Evolutionary conservation across 805 yeast species (phyloP).

Genomic region (Hanseniaspora pseudoguilliermondii): DNA sequence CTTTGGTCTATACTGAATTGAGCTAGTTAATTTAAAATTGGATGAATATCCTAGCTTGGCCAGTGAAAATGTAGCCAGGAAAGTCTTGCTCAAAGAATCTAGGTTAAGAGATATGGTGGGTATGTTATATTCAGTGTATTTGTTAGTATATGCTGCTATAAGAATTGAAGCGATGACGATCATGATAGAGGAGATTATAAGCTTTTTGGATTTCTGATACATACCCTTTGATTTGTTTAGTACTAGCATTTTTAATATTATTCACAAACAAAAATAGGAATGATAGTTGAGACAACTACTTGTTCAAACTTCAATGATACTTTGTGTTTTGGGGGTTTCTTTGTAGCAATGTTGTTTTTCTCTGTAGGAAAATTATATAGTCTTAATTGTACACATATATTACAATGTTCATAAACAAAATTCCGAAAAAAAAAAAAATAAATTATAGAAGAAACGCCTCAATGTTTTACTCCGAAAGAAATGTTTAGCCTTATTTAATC

Average conservation of each 20-base stretch:
- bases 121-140: not conserved
- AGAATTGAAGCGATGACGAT: not conserved
- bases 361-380: too few relatives aligned
- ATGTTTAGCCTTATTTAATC: too few relatives aligned
- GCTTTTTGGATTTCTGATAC: not conserved
- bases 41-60: slow-evolving; percentile 23
- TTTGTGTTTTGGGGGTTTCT: too few relatives aligned
- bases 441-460: too few relatives aligned
- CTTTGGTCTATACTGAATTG: slow-evolving; percentile 67
- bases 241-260: slow-evolving; percentile 6
- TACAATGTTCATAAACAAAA: too few relatives aligned
- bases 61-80: not conserved
- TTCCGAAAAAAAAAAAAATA: too few relatives aligned
- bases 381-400: too few relatives aligned
- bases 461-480: too few relatives aligned
- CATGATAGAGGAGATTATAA: not conserved
- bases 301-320: too few relatives aligned
- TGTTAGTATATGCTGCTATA: slow-evolving; percentile 9
- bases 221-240: slow-evolving; percentile 1
- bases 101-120: not conserved
- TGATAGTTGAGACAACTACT: too few relatives aligned
- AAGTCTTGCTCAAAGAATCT: not conserved
- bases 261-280: too few relatives aligned
- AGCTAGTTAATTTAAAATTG: slow-evolving; percentile 33
- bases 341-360: too few relatives aligned